Percentiles rank a stretch among this genome's conserved stretches.
These are phyloP conservation scores for Circinella minor DNA, from an alignment of 371 early-diverging fungal genomes.

Conservation along the genomic window DNA sequence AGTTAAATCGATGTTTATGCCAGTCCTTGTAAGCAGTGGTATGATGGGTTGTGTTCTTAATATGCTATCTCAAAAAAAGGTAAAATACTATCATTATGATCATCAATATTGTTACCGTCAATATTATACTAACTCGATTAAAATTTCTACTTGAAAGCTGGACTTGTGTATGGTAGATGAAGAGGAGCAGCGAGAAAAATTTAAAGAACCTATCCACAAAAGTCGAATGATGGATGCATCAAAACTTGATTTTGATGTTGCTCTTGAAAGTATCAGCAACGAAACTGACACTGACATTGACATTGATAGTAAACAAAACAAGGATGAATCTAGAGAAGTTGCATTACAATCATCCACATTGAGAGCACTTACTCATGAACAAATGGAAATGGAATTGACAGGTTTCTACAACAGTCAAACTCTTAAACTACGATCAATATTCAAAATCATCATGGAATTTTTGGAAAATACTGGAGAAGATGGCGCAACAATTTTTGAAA, in stretches of 20 bases:
- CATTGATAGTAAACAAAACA: not conserved
- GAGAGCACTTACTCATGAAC: not conserved
- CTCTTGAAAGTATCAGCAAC: not conserved
- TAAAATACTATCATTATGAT: not conserved
- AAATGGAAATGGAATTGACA: constrained; percentile 5
- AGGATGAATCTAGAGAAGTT: not conserved
- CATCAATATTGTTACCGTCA: no score
- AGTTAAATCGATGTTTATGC: constrained; percentile 9
- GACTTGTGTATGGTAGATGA: not conserved
- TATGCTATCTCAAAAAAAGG: constrained; percentile 30
- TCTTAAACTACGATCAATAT: not conserved
- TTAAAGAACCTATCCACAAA: not conserved
- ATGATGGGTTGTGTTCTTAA: constrained; percentile 41
- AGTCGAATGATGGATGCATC: not conserved
- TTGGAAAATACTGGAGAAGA: constrained; percentile 5
- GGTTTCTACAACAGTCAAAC: constrained; percentile 10
- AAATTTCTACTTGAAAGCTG: not conserved
- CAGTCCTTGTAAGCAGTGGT: constrained; percentile 28
- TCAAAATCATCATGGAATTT: constrained; percentile 17
- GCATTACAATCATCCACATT: not conserved
- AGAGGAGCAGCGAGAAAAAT: not conserved
- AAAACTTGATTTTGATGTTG: not conserved
- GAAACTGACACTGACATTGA: not conserved
- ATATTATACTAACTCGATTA: not conserved
- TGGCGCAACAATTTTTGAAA: constrained; percentile 24